A percentile compares a stretch with the other conserved stretches of the same genome.
Conservation (phyloP, 345 rosid genomes). For the Pseudoturritis turrita region DNA sequence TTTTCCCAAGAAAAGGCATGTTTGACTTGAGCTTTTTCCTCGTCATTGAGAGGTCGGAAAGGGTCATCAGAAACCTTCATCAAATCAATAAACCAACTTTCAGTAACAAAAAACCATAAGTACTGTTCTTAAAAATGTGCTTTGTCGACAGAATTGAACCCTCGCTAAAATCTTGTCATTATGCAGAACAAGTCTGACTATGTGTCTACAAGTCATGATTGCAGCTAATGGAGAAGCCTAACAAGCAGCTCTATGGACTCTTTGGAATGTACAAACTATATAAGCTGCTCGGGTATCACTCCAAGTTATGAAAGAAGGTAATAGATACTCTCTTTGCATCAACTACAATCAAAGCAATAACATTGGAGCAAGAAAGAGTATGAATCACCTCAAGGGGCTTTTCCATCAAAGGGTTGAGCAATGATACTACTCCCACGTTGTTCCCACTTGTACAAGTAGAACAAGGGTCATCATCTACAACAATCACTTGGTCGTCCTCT, state of each 20-base stretch:
- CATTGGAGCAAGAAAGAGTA: too few relatives aligned
- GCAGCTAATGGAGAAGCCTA: background rate
- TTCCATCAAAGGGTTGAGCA: too few relatives aligned
- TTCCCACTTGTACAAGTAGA: too few relatives aligned
- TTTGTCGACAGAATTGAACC: background rate
- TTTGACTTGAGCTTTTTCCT: constrained; percentile 53
- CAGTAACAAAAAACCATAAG: background rate
- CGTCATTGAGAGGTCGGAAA: constrained; percentile 56
- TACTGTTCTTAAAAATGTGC: background rate
- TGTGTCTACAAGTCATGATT: background rate
- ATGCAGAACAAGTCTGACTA: background rate
- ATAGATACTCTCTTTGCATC: too few relatives aligned
- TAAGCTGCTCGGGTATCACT: too few relatives aligned
- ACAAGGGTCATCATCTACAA: too few relatives aligned
- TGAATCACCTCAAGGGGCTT: too few relatives aligned
- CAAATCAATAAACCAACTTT: constrained; percentile 10
- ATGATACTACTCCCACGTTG: too few relatives aligned
- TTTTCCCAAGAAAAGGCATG: constrained; percentile 42
- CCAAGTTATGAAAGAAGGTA: too few relatives aligned
- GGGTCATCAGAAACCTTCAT: constrained; percentile 49
- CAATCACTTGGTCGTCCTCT: too few relatives aligned
- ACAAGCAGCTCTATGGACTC: too few relatives aligned
- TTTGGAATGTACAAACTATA: background rate
- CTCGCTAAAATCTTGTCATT: background rate
- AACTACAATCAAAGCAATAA: too few relatives aligned